Evolutionary conservation across 108 stramenopile species (phyloP).

Genomic region (Cyclotella kingstonii): DNA sequence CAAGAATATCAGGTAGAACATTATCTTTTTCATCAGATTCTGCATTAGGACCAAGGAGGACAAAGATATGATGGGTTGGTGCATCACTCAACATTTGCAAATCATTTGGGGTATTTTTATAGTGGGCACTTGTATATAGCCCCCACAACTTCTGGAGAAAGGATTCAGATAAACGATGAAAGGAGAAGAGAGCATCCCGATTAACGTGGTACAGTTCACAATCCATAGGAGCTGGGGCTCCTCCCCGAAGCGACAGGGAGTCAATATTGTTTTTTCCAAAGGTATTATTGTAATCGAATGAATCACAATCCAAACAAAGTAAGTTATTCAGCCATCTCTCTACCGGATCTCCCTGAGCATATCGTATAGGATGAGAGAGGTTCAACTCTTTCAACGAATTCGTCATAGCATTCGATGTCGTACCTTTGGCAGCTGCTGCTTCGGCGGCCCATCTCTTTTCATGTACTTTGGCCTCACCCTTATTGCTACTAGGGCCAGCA

Average conservation of each 20-base stretch:
- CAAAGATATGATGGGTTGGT: constrained; percentile 96
- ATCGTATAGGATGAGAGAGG: constrained; percentile 95
- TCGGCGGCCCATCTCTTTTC: constrained; percentile 88
- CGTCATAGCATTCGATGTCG: constrained; percentile 13
- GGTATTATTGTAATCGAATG: constrained; percentile 48
- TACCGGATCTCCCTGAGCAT: constrained; percentile 87
- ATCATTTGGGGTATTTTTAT: constrained; percentile 99
- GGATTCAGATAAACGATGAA: constrained; percentile 96
- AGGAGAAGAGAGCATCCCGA: constrained; percentile 97
- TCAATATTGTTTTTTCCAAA: constrained; percentile 19
- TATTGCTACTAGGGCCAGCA: constrained; percentile 64
- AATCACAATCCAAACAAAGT: constrained; percentile 90
- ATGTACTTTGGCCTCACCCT: constrained; percentile 91
- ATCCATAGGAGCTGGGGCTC: constrained; percentile 90
- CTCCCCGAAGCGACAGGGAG: constrained; percentile 61
- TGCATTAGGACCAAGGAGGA: constrained; percentile 92
- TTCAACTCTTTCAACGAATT: constrained; percentile 80
- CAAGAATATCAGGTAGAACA: constrained; percentile 79
- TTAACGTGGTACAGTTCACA: constrained; percentile 97
- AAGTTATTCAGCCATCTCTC: constrained; percentile 95
- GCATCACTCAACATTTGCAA: constrained; percentile 98
- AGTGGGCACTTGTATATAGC: constrained; percentile 97
- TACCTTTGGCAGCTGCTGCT: constrained; percentile 57
- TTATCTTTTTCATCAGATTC: constrained; percentile 63
- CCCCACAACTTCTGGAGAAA: constrained; percentile 97